Conservation (phyloP, 257 asterid species). For the Solanum tarapatanum region DNA sequence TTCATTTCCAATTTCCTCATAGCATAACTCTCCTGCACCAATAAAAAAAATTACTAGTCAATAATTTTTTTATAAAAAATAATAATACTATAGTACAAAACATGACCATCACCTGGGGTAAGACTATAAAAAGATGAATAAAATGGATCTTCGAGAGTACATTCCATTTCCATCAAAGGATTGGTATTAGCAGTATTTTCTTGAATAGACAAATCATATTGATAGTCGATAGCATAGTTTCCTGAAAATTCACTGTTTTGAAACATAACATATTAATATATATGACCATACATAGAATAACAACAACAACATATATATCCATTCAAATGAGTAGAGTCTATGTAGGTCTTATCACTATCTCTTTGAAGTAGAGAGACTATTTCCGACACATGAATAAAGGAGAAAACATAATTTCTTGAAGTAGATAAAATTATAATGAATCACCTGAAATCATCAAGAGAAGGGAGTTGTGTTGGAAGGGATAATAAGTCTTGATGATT, state of each 20-base stretch:
- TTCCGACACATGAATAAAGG: accelerated
- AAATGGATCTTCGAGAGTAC: slow-evolving; percentile 17
- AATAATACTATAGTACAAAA: background rate
- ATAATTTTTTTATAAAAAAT: too few species aligned
- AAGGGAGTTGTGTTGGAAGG: slow-evolving; percentile 26
- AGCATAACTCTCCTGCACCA: background rate
- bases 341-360: background rate
- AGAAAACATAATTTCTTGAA: background rate
- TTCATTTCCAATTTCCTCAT: background rate
- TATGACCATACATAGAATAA: background rate
- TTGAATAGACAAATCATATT: background rate
- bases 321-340: background rate
- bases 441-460: slow-evolving; percentile 44
- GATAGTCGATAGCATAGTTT: background rate
- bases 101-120: slow-evolving; percentile 21
- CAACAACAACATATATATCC: background rate
- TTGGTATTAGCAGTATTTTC: slow-evolving; percentile 7
- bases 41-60: background rate
- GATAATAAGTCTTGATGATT: slow-evolving; percentile 20
- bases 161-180: slow-evolving; percentile 7
- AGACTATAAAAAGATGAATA: slow-evolving; percentile 11
- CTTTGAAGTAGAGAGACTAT: accelerated
- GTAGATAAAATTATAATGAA: background rate
- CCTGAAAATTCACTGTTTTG: background rate
- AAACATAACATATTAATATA: background rate